Evolutionary conservation across 345 rosid species (phyloP), one percentile per base, ranked within the genome.

Genomic region (Stellera chamaejasme): DNA sequence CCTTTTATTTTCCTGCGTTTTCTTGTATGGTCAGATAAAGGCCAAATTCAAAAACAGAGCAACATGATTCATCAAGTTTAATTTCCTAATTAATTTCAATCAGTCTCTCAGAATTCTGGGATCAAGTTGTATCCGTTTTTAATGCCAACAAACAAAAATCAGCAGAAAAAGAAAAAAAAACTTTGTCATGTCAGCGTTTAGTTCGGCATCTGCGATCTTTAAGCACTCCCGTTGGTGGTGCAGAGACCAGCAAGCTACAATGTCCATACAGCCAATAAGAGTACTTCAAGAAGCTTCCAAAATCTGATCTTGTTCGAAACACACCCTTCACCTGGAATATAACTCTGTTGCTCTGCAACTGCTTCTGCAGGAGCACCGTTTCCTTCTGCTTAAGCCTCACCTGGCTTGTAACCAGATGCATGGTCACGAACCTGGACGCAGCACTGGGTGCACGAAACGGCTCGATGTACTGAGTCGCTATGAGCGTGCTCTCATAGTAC

Each of bases 341-440:
- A 52, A 87, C 80, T 26, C 75, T 75, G n/a, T 81, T 83, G 26
- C 54, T 80, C 58, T 54, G 65, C 0, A 76, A 74, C 81, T 89
- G 82, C 11, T 61, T 61, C 60, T 72, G 73, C 27, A 93, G 77
- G 57, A 55, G 76, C 43, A 69, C 60, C 43, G 75, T 76, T 55
- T 81, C 86, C 5, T 46, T 56, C 16, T 27, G 6, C 0, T 82
- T 73, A 56, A 89, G 87, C 45, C 67, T 72, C 53, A 93, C 99
- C 71, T 93, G 94, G 45, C 87, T 93, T 11, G 81, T 80, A 41
- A 89, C 67, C 75, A 93, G 71, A 51, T 76, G 91, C 55, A 85
- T 62, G 62, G 61, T 66, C 7, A 51, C 73, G 27, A 84, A 71
- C 80, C 45, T 69, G 3, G 83, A 74, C 69, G 69, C 58, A 2